phyloP scores from a whole-genome alignment of 768 basidiomycete genomes.

The Phylloporus sp. region DNA sequence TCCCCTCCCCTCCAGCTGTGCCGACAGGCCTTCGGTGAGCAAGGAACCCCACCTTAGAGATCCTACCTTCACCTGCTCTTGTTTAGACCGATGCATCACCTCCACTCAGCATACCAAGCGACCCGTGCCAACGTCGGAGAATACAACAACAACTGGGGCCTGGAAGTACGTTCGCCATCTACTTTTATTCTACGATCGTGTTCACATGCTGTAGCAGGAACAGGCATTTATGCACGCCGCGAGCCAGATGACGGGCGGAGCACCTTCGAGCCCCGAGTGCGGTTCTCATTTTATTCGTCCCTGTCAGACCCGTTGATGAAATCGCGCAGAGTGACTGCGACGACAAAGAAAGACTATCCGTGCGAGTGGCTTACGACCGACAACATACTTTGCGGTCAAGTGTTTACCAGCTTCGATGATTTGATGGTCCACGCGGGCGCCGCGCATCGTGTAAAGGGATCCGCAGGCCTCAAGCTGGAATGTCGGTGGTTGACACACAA shows the following conservation, averaged over 20 bases:
- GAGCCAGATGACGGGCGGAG: background rate
- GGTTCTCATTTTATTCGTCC: background rate
- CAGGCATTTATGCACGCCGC: background rate
- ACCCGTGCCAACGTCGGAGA: rapidly evolving
- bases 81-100: background rate
- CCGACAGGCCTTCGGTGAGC: background rate
- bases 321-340: background rate
- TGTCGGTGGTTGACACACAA: slow-evolving; percentile 2
- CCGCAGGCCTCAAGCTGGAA: background rate
- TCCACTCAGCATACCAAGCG: background rate
- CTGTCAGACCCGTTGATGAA: background rate
- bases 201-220: slow-evolving; percentile 4
- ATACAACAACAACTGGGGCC: slow-evolving; percentile 3
- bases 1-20: background rate
- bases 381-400: background rate
- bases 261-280: background rate
- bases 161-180: background rate
- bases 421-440: slow-evolving; percentile 1
- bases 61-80: background rate
- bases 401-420: background rate
- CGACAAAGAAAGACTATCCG: background rate
- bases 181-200: no score
- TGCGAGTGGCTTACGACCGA: slow-evolving; percentile 10
- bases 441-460: slow-evolving; percentile 4
- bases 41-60: no score